Evolutionary conservation across 1,139 yeast genomes (phyloP).

Genomic region (Spathaspora sp.): DNA sequence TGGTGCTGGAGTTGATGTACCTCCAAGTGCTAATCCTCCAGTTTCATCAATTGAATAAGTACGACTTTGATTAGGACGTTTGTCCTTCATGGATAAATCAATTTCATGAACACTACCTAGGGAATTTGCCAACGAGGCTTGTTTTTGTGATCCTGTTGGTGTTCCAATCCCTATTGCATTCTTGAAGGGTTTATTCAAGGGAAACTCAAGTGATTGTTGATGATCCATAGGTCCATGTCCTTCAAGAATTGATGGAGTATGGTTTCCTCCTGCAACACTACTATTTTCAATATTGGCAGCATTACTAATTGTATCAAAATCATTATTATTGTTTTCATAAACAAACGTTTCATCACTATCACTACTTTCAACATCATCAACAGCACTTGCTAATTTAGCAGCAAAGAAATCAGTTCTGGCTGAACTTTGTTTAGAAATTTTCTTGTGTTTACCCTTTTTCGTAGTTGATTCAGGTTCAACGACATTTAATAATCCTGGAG

Average conservation of each 20-base stretch:
- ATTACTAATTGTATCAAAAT: constrained; percentile 12
- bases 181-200: neutral
- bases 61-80: constrained; percentile 11
- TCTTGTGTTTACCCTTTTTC: constrained; percentile 16
- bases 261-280: constrained; percentile 12
- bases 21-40: neutral
- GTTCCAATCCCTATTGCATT: neutral
- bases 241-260: constrained; percentile 5
- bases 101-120: constrained; percentile 21
- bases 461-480: constrained; percentile 4
- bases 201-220: constrained; percentile 4
- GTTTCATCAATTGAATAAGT: neutral
- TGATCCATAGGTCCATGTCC: constrained; percentile 5
- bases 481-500: neutral
- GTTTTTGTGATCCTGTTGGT: constrained; percentile 10
- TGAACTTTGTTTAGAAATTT: constrained; percentile 30
- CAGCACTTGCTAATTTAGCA: constrained; percentile 90
- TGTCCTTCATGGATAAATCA: constrained; percentile 13
- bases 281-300: constrained; percentile 9
- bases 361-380: constrained; percentile 81
- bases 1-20: neutral
- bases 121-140: constrained; percentile 22
- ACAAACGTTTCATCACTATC: constrained; percentile 95
- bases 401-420: constrained; percentile 91
- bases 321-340: constrained; percentile 56